These are phyloP conservation scores for Calonectria pteridis DNA, from an alignment of 2,329 filamentous ascomycete species.

Conservation along the genomic window DNA sequence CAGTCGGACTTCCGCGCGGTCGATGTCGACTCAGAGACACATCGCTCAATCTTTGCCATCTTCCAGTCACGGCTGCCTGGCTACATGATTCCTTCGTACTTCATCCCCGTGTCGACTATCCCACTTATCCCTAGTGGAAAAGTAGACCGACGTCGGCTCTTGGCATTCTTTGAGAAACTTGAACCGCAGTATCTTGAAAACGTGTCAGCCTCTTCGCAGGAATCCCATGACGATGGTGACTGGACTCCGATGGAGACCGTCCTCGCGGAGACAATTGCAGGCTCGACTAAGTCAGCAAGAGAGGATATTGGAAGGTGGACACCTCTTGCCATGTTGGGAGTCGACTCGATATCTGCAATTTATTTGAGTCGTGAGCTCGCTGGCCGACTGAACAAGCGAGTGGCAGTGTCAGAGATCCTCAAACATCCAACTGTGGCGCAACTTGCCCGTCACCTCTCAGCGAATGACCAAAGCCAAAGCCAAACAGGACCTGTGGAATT, in stretches of 20 bases:
- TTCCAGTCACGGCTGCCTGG: slow-evolving; percentile 70
- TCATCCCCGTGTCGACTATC: slow-evolving; percentile 77
- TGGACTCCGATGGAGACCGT: slow-evolving; percentile 68
- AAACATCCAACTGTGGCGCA: slow-evolving; percentile 74
- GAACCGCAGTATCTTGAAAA: slow-evolving; percentile 58
- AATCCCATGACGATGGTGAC: slow-evolving; percentile 48
- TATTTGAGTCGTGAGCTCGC: slow-evolving; percentile 71
- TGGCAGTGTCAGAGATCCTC: slow-evolving; percentile 79
- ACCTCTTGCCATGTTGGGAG: slow-evolving; percentile 81
- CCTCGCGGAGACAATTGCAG: slow-evolving; percentile 68
- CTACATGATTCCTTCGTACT: slow-evolving; percentile 84
- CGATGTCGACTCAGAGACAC: slow-evolving; percentile 49
- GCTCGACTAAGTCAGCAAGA: slow-evolving; percentile 59
- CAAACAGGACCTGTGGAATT: slow-evolving; percentile 16
- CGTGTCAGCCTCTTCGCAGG: slow-evolving; percentile 42
- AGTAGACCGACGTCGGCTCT: slow-evolving; percentile 71
- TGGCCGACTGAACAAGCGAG: slow-evolving; percentile 54
- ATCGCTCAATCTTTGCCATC: slow-evolving; percentile 63
- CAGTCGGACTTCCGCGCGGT: slow-evolving; percentile 52
- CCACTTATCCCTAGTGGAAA: slow-evolving; percentile 83
- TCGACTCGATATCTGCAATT: slow-evolving; percentile 89
- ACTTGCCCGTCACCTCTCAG: slow-evolving; percentile 58
- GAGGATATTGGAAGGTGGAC: slow-evolving; percentile 70
- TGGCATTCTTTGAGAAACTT: slow-evolving; percentile 60
- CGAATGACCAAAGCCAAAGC: not conserved